Evolutionary conservation across 495 filamentous ascomycete species (phyloP), one percentile per base, ranked within the genome.

Genomic region (Aspergillus funiculosus): DNA sequence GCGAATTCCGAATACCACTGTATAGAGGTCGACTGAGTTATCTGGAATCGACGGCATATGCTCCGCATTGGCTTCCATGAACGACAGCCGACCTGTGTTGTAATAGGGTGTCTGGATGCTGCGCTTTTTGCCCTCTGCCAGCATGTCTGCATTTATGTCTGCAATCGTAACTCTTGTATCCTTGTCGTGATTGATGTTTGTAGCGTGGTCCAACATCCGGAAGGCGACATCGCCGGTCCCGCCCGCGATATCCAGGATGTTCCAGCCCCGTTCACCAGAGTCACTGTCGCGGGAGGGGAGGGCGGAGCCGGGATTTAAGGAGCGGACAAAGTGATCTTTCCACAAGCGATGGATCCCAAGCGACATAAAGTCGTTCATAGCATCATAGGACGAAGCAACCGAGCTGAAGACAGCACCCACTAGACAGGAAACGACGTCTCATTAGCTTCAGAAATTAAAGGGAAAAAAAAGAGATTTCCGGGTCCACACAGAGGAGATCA

Each of bases 351-450:
- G 92, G 69, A 94, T 89, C 26, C 89, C 89, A 19, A 97, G 80
- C 30, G 90, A 96, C 92, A 98, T 97, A 39, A 96, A 79, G 65
- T 98, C 92, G 76, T 98, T 98, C 92, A 98, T 98, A 52, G 80
- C 81, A 63, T 96, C 90, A 73, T 92, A 86, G 20, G 82, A 87
- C 37, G 87, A 79, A 53, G 92, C 91, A 38, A 98, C 91, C 60
- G 87, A 94, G 66, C 89, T 92, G 75, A 97, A 98, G 49, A 98
- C 92, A 30, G 79, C 79, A 53, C 81, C 83, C 17, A 97, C 92
- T 87, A 51, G 42, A 32, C 30, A 40, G 15, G 3, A 17, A 41
- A 5, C 11, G 2, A 11, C 19, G n/a, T 20, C 9, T 53, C 15
- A 25, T 62, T 57, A 68, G 57, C 21, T 26, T 39, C n/a, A n/a